Conservation (phyloP, 345 rosid genomes). For the Euphorbia pulcherrima region DNA sequence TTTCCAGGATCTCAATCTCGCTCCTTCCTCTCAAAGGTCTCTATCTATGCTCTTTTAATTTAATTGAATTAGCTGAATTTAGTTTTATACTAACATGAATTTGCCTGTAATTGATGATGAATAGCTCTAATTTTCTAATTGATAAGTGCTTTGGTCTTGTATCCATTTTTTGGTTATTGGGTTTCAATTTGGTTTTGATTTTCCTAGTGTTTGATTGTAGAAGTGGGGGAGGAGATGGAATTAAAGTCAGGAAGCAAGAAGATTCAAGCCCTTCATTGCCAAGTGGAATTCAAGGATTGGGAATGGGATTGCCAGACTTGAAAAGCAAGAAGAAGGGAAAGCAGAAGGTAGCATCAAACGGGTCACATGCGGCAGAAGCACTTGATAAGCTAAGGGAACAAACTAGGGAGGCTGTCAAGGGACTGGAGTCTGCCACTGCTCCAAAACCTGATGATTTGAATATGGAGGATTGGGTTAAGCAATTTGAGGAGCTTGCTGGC, state of each 20-base stretch:
- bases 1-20: conserved; percentile 81
- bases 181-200: conserved; percentile 7
- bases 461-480: conserved; percentile 93
- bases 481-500: conserved; percentile 84
- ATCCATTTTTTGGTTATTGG: not conserved
- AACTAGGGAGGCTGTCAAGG: conserved; percentile 78
- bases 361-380: conserved; percentile 71
- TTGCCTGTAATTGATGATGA: not conserved
- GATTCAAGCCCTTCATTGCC: conserved; percentile 43
- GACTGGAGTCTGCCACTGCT: conserved; percentile 61
- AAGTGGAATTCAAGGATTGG: conserved; percentile 73
- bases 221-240: conserved; percentile 36
- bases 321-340: conserved; percentile 77
- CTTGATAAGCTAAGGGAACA: conserved; percentile 83
- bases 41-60: conserved; percentile 8
- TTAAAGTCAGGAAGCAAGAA: conserved; percentile 26
- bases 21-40: conserved; percentile 48
- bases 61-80: not conserved
- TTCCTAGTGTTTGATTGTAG: conserved; percentile 29
- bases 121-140: not conserved
- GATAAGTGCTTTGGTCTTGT: not conserved
- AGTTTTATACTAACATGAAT: not conserved
- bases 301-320: conserved; percentile 91
- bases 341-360: conserved; percentile 56
- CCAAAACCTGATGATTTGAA: conserved; percentile 41